phyloP scores from a whole-genome alignment of 441 rosid species.

The Croton laevigatus region DNA sequence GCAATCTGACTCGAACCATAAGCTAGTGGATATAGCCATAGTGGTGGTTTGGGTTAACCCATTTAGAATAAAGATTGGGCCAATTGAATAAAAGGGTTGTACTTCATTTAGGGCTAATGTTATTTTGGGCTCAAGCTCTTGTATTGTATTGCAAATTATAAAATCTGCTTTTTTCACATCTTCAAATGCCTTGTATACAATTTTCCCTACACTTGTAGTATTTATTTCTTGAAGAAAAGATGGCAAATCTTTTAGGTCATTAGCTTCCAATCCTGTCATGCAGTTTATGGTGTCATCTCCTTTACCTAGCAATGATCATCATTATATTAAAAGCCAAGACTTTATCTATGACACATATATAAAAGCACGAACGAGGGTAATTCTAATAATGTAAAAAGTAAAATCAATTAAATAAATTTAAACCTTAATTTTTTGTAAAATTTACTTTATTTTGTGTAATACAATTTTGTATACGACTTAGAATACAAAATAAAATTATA shows the following conservation, averaged over 20 bases:
- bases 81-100: slow-evolving; percentile 42
- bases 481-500: too few relatives aligned
- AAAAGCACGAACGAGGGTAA: too few relatives aligned
- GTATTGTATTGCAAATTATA: slow-evolving; percentile 52
- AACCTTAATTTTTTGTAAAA: too few relatives aligned
- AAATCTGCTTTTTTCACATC: slow-evolving; percentile 50
- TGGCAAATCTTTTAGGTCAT: slow-evolving; percentile 50
- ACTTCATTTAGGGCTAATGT: slow-evolving; percentile 29
- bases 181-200: slow-evolving; percentile 44
- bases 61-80: slow-evolving; percentile 48
- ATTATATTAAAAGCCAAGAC: too few relatives aligned
- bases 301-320: slow-evolving; percentile 33
- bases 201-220: slow-evolving; percentile 35
- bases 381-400: too few relatives aligned
- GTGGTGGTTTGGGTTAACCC: slow-evolving; percentile 12
- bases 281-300: slow-evolving; percentile 46
- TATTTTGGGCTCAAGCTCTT: slow-evolving; percentile 45
- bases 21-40: slow-evolving; percentile 32
- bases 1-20: slow-evolving; percentile 70
- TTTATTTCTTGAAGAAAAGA: slow-evolving; percentile 53
- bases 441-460: too few relatives aligned
- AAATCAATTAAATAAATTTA: too few relatives aligned
- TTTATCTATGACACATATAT: too few relatives aligned
- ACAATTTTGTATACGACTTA: too few relatives aligned
- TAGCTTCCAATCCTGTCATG: slow-evolving; percentile 52